Evolutionary conservation across 345 rosid species (phyloP).

Genomic region (Salix arbutifolia): DNA sequence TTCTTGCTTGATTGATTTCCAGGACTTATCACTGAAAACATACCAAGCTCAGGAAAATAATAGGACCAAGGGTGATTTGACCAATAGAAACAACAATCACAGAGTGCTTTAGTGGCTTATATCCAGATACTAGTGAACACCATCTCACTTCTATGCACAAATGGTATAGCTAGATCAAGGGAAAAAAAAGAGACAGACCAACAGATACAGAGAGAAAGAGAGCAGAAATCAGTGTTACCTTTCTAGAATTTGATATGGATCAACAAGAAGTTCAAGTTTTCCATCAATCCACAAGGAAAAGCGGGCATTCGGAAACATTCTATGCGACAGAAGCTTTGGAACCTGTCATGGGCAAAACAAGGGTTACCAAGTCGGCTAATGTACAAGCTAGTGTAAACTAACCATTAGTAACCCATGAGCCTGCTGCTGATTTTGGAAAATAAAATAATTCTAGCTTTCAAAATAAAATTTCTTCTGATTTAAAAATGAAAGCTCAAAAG

Average conservation of each 20-base stretch:
- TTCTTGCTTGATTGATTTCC: background rate
- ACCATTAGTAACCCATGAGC: background rate
- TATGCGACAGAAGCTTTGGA: slow-evolving; percentile 75
- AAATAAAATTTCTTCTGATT: background rate
- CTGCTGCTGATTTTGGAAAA: background rate
- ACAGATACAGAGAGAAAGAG: background rate
- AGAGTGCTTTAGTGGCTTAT: background rate
- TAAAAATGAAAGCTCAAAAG: background rate
- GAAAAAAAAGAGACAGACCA: background rate
- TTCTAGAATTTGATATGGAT: slow-evolving; percentile 96
- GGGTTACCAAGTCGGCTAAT: slow-evolving; percentile 18
- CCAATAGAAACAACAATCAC: background rate
- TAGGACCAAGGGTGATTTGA: background rate
- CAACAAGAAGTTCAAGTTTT: slow-evolving; percentile 88
- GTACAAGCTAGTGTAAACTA: background rate
- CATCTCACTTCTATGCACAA: background rate
- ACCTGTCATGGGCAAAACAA: slow-evolving; percentile 39
- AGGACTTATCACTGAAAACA: background rate
- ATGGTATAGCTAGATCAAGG: background rate
- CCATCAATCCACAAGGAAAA: slow-evolving; percentile 97
- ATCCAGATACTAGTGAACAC: background rate
- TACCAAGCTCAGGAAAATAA: background rate
- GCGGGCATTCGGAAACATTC: slow-evolving; percentile 90
- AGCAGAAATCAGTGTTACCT: slow-evolving; percentile 41
- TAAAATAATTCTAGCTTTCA: background rate